Evolutionary conservation across 108 stramenopile species (phyloP).

Genomic region (Mayamaea pseudoterrestris): DNA sequence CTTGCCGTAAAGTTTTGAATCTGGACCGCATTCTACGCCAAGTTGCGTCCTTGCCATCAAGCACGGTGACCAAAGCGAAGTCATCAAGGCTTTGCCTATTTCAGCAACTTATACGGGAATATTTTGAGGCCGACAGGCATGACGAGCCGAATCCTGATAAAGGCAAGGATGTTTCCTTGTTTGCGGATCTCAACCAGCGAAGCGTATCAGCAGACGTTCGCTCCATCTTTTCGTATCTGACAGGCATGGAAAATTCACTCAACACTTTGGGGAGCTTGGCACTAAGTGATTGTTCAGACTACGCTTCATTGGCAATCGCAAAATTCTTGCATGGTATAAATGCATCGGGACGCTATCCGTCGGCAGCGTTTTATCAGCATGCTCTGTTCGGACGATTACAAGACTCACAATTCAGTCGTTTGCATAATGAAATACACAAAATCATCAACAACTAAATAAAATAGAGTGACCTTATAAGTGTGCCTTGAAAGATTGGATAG

Average conservation of each 20-base stretch:
- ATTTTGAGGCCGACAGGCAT: conserved; percentile 22
- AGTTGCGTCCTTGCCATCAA: conserved; percentile 15
- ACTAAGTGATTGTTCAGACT: conserved; percentile 42
- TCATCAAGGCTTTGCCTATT: conserved; percentile 43
- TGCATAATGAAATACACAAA: conserved; percentile 11
- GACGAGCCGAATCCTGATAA: conserved; percentile 2
- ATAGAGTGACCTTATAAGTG: too few species aligned
- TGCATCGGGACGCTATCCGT: conserved; percentile 40
- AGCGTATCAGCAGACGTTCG: conserved; percentile 26
- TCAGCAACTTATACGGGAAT: conserved; percentile 39
- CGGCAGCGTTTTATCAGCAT: conserved; percentile 29
- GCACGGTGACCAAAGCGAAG: conserved; percentile 9
- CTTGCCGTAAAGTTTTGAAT: conserved; percentile 49
- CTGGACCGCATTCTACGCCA: conserved; percentile 48
- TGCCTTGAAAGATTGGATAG: too few species aligned
- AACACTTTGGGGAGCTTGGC: conserved; percentile 16
- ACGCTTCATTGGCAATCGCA: conserved; percentile 48
- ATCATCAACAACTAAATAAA: conserved; percentile 1
- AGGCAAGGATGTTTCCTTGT: conserved; percentile 10
- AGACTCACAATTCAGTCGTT: conserved; percentile 10
- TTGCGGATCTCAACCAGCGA: too few species aligned
- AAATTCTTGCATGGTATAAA: conserved; percentile 72
- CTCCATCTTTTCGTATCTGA: conserved; percentile 16
- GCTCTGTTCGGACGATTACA: conserved; percentile 60
- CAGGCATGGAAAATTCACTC: not conserved